Percentiles rank a stretch among this genome's conserved stretches.
Conservation (phyloP, 140 eudicot genomes). For the Artemisia princeps region DNA sequence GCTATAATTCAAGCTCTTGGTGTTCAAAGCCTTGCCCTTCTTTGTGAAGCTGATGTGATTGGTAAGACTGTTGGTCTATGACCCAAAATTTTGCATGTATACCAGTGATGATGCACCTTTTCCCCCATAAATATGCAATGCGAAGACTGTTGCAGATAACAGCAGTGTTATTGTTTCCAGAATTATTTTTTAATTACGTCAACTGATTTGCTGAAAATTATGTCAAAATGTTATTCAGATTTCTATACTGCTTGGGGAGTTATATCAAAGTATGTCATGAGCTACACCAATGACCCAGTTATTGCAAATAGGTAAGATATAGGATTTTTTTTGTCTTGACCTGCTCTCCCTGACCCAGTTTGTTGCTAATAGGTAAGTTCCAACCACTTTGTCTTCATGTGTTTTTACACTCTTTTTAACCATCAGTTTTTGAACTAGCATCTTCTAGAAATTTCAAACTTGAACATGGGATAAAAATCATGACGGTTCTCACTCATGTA, state of each 20-base stretch:
- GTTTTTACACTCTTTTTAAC: not conserved
- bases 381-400: constrained; percentile 15
- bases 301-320: constrained; percentile 52
- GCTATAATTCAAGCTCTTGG: constrained; percentile 72
- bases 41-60: constrained; percentile 95
- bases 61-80: constrained; percentile 44
- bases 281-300: constrained; percentile 48
- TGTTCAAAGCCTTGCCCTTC: constrained; percentile 79
- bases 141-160: constrained; percentile 1
- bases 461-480: not conserved
- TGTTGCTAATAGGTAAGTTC: constrained; percentile 12
- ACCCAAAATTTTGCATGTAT: not conserved
- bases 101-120: too few relatives aligned
- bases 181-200: not conserved
- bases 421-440: too few relatives aligned
- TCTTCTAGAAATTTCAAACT: constrained; percentile 14
- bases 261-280: constrained; percentile 47
- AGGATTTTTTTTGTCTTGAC: too few relatives aligned
- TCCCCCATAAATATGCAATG: too few relatives aligned
- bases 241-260: constrained; percentile 96
- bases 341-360: too few relatives aligned
- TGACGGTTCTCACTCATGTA: not conserved
- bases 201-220: constrained; percentile 5
- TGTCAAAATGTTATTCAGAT: constrained; percentile 37
- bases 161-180: not conserved